Evolutionary conservation across 495 filamentous ascomycete genomes (phyloP), one percentile per base, ranked within the genome.

Genomic region (Neurospora sp.): DNA sequence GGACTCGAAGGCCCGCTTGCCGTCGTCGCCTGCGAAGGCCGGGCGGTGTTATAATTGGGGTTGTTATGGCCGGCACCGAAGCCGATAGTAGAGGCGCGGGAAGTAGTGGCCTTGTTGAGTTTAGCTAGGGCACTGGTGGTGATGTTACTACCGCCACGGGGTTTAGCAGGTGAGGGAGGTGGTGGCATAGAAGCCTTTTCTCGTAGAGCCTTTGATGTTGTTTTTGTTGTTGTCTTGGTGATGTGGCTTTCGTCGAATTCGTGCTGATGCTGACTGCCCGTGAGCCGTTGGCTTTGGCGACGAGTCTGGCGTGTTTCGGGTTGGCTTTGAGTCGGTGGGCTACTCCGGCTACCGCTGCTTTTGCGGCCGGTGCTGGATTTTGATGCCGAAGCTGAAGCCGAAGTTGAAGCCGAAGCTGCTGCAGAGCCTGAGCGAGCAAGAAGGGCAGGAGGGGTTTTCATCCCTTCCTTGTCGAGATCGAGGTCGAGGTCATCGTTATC

Each of bases 21-120:
- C 11, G 85, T 86, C 0, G 84, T 85, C 20, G 85, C 85, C 71
- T 86, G 84, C 5, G 85, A 86, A 1, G 82, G 76, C 2, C 80
- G 79, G 39, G 85, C 73, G 14, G 39, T 54, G 41, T 72, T 72
- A 4, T 66, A 66, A 1, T 66, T 35, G 27, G 54, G 38, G 35
- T 27, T 38, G 69, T 42, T 39, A 27, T 71, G 72, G 60, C 72
- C 73, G 71, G 72, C 70, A 76, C n/a, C 70, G 16, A 73, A 39
- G 46, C 69, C 14, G 20, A 38, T 14, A 70, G 4, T 10, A 11
- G 71, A 23, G 39, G 71, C 23, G 16, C 20, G 69, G 42, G 18
- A 10, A 37, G 5, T 27, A 18, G 39, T 7, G 14, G 39, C 39
- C 69, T 49, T 37, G 23, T 39, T 39, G 3, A 73, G n/a, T 69